These are phyloP conservation scores for Nakazawaea ernobii DNA, from an alignment of 805 yeast genomes.

Conservation along the genomic window DNA sequence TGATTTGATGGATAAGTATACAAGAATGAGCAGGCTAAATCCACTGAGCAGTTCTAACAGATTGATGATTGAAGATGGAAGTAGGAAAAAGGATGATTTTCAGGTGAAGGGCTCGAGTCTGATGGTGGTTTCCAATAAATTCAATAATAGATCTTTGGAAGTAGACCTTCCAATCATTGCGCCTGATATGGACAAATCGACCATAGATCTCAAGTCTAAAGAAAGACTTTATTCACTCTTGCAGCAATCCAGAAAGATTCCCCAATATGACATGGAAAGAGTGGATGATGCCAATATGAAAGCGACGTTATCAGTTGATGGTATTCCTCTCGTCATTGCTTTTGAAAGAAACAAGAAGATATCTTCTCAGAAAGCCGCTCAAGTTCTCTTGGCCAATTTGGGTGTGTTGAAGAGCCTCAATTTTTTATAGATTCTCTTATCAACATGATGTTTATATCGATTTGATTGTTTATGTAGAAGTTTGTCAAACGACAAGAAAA, in stretches of 20 bases:
- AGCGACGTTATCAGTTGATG: neutral
- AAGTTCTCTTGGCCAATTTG: neutral
- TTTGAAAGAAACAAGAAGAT: neutral
- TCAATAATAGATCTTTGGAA: neutral
- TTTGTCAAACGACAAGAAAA: too few species aligned
- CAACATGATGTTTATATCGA: neutral
- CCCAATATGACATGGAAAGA: neutral
- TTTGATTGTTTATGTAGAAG: too few species aligned
- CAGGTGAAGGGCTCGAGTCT: neutral
- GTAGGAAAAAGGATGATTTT: neutral
- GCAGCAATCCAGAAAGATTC: neutral
- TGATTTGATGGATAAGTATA: neutral
- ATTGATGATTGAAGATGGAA: neutral
- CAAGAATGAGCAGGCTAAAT: neutral
- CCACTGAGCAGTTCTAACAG: neutral
- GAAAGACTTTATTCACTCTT: neutral
- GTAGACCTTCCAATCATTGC: neutral
- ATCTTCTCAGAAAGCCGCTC: neutral
- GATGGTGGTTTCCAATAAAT: neutral
- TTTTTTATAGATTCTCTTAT: neutral
- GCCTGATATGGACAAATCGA: neutral
- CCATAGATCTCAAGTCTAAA: neutral
- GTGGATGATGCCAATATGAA: neutral
- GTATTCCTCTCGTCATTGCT: neutral
- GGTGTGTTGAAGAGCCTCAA: neutral